Conservation (phyloP, 192 early-diverging fungal genomes). For the Geosiphon pyriformis region DNA sequence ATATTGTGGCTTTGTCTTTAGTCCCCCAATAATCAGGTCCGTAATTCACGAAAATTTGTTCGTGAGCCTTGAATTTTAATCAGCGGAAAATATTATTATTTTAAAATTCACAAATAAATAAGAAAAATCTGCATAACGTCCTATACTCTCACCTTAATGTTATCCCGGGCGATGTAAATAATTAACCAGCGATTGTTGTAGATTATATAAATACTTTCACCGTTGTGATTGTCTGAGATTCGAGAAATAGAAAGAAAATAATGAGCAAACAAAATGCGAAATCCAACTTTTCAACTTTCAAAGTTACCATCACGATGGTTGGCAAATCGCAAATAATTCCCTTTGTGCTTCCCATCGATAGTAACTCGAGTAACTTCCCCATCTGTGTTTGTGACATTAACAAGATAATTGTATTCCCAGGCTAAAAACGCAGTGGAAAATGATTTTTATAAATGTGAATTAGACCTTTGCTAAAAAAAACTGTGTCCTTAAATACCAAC, state of each 20-base stretch:
- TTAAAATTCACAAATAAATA: not conserved
- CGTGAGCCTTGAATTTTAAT: constrained; percentile 6
- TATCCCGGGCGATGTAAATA: not conserved
- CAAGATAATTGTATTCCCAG: constrained; percentile 25
- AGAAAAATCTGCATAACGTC: not conserved
- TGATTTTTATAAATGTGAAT: not conserved
- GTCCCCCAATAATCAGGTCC: constrained; percentile 18
- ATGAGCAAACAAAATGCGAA: not conserved
- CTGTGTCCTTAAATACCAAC: not conserved
- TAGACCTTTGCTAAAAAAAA: not conserved
- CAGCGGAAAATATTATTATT: not conserved
- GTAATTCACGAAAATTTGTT: constrained; percentile 23
- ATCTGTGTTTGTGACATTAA: constrained; percentile 2
- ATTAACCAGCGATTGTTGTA: constrained; percentile 13
- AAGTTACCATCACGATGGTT: constrained; percentile 21
- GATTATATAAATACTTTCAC: constrained; percentile 5
- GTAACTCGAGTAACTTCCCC: not conserved
- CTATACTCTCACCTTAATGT: constrained; percentile 11
- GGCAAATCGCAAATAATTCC: constrained; percentile 22
- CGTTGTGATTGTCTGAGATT: constrained; percentile 15
- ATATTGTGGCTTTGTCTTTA: constrained; percentile 16
- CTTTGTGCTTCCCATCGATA: constrained; percentile 15
- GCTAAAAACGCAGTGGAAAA: constrained; percentile 3
- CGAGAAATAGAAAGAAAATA: not conserved
- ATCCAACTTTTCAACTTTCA: not conserved